These are phyloP conservation scores for Neospermospora avenae DNA, from an alignment of 2,329 filamentous ascomycete species.

Conservation along the genomic window DNA sequence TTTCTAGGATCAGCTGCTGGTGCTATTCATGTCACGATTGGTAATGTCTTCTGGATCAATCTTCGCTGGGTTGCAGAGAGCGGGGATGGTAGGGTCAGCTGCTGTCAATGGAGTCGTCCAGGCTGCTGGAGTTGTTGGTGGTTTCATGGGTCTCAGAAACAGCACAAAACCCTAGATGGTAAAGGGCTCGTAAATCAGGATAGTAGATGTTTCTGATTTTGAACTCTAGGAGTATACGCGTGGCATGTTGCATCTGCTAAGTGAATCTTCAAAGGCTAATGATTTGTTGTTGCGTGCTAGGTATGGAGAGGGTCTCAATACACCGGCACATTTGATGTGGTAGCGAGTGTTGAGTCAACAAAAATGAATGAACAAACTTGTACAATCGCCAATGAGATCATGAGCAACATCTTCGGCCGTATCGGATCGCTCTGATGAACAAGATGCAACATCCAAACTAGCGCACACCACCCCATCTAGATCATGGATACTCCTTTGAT, in stretches of 20 bases:
- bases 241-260: no score
- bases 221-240: no score
- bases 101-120: slow-evolving; percentile 5
- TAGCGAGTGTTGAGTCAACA: not conserved
- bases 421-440: not conserved
- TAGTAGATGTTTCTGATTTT: no score
- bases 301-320: no score
- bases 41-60: slow-evolving; percentile 6
- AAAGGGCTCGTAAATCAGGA: no score
- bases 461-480: not conserved
- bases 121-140: not conserved
- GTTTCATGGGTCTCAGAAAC: not conserved
- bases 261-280: no score
- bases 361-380: no score
- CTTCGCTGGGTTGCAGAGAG: slow-evolving; percentile 12
- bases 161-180: no score
- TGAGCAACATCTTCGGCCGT: not conserved
- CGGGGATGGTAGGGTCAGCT: slow-evolving; percentile 5
- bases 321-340: no score
- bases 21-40: not conserved
- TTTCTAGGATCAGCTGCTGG: slow-evolving; percentile 2
- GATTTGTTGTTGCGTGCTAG: no score
- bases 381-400: no score
- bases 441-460: not conserved
- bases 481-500: not conserved